A percentile compares a stretch with the other conserved stretches of the same genome.
These are phyloP conservation scores for Pseudopyricularia javanii DNA, from an alignment of 2,329 filamentous ascomycete genomes.

Conservation along the genomic window DNA sequence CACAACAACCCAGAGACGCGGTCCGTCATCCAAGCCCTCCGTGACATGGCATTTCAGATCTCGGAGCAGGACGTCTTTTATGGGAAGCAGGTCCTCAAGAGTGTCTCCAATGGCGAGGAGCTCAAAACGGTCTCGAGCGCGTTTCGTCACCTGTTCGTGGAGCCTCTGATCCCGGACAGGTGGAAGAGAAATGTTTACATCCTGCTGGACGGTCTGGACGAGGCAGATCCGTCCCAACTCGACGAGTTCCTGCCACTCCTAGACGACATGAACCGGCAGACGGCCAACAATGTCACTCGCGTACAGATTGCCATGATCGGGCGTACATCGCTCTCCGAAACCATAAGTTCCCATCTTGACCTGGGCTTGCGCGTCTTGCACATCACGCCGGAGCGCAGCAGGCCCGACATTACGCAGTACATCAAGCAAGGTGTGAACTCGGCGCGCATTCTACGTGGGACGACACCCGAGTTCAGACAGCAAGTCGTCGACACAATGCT, in stretches of 20 bases:
- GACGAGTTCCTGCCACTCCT: slow-evolving; percentile 1
- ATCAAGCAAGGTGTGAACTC: slow-evolving; percentile 1
- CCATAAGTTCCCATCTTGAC: not conserved
- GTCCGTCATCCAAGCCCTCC: slow-evolving; percentile 1
- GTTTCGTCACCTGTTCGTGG: not conserved
- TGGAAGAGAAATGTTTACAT: slow-evolving; percentile 3
- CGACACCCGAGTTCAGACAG: not conserved
- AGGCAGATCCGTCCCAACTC: slow-evolving; percentile 1
- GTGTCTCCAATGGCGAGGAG: not conserved
- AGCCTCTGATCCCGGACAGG: not conserved
- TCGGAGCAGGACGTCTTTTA: slow-evolving; percentile 3
- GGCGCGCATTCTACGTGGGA: not conserved
- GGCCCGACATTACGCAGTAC: not conserved
- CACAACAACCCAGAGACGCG: slow-evolving; percentile 3
- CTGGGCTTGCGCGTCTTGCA: not conserved
- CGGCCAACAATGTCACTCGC: not conserved
- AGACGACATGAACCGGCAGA: slow-evolving; percentile 1
- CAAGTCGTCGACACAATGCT: not conserved
- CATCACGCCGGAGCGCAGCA: slow-evolving; percentile 1
- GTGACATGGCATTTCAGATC: slow-evolving; percentile 2
- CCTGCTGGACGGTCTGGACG: not conserved
- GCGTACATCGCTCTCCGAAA: not conserved
- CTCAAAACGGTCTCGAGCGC: slow-evolving; percentile 2
- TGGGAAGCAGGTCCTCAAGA: slow-evolving; percentile 1
- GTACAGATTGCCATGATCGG: slow-evolving; percentile 2